Evolutionary conservation across 768 basidiomycete species (phyloP).

Genomic region (Pilatotrama ljubarskyi): DNA sequence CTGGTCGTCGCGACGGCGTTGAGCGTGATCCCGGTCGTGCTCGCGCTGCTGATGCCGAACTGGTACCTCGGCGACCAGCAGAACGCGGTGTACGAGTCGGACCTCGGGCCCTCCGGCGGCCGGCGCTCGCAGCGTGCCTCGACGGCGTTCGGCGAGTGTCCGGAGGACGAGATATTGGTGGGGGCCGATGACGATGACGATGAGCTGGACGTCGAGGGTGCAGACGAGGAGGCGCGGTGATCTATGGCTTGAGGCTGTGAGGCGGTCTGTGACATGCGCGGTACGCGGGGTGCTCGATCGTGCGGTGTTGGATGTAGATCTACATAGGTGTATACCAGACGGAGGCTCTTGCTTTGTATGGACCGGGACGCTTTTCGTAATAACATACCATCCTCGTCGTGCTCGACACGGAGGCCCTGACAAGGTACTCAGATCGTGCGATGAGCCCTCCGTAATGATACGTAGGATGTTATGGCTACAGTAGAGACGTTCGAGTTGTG

Average conservation of each 20-base stretch:
- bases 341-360: conserved; percentile 9
- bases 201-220: background rate
- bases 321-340: conserved; percentile 14
- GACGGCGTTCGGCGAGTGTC: background rate
- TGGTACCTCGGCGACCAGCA: conserved; percentile 70
- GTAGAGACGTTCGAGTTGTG: too few species aligned
- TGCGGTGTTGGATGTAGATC: conserved; percentile 9
- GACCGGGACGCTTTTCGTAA: background rate
- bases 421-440: too few species aligned
- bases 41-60: conserved; percentile 49
- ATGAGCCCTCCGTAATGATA: too few species aligned
- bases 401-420: too few species aligned
- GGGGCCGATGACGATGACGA: background rate
- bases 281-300: background rate
- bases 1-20: conserved; percentile 15
- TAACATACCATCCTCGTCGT: conserved; percentile 3
- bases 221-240: background rate
- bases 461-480: too few species aligned
- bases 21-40: conserved; percentile 14
- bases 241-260: background rate
- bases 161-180: background rate
- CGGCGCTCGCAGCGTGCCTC: background rate
- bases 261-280: background rate
- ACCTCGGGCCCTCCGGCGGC: background rate
- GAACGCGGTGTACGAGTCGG: conserved; percentile 58